A percentile compares a stretch with the other conserved stretches of the same genome.
Evolutionary conservation across 371 early-diverging fungal species (phyloP).

Genomic region (Rhizopus sp.): DNA sequence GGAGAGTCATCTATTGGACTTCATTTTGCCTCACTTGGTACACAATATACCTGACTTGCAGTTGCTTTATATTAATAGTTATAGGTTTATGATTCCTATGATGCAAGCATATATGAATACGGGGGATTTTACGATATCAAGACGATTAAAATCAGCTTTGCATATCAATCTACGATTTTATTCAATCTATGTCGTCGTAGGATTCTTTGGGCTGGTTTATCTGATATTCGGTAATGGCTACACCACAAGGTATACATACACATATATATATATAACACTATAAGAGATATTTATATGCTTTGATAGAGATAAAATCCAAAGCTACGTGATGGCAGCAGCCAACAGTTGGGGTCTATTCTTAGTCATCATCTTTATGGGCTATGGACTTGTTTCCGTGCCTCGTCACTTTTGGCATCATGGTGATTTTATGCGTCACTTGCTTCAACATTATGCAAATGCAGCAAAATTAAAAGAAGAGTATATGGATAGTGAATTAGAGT

Average conservation of each 20-base stretch:
- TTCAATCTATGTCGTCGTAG: constrained; percentile 48
- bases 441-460: constrained; percentile 70
- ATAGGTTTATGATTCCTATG: constrained; percentile 83
- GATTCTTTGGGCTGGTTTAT: constrained; percentile 73
- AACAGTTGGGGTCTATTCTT: constrained; percentile 93
- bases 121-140: constrained; percentile 76
- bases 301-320: constrained; percentile 66
- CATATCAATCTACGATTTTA: constrained; percentile 84
- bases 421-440: constrained; percentile 59
- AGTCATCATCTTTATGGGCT: constrained; percentile 87
- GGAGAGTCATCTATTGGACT: constrained; percentile 91
- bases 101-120: constrained; percentile 84
- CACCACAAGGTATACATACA: constrained; percentile 32
- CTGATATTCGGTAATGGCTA: constrained; percentile 62
- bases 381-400: constrained; percentile 90
- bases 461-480: constrained; percentile 74
- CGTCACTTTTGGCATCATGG: constrained; percentile 81
- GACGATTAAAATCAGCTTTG: constrained; percentile 67
- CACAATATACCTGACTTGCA: too few species aligned
- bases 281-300: background rate
- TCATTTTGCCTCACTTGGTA: constrained; percentile 89
- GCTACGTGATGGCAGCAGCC: constrained; percentile 88
- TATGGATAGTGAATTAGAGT: constrained; percentile 74
- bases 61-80: background rate
- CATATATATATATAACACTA: background rate